A percentile compares a stretch with the other conserved stretches of the same genome.
Evolutionary conservation across 805 yeast species (phyloP).

Genomic region (Tetrapisispora pingtungensis): DNA sequence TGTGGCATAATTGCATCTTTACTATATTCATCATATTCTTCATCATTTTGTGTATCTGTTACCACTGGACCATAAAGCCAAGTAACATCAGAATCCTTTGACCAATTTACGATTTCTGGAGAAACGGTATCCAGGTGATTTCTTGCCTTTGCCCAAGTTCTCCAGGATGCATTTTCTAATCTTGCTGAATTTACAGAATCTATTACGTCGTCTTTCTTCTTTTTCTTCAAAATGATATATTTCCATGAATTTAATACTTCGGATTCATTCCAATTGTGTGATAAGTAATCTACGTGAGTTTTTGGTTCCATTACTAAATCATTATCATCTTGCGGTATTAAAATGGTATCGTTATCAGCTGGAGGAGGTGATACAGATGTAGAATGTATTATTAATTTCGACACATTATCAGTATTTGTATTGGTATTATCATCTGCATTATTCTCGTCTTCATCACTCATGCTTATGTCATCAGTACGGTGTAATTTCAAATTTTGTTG

Average conservation of each 20-base stretch:
- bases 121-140: slow-evolving; percentile 68
- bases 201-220: slow-evolving; percentile 27
- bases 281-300: slow-evolving; percentile 86
- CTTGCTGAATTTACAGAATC: slow-evolving; percentile 78
- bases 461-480: neutral
- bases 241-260: slow-evolving; percentile 96
- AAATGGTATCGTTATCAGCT: slow-evolving; percentile 20
- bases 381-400: slow-evolving; percentile 4
- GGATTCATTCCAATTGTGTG: slow-evolving; percentile 91
- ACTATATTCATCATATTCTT: neutral
- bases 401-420: slow-evolving; percentile 4
- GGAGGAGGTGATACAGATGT: slow-evolving; percentile 31
- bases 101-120: slow-evolving; percentile 92
- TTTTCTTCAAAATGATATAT: slow-evolving; percentile 72
- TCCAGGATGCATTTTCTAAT: slow-evolving; percentile 87
- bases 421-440: too few species aligned
- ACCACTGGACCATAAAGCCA: slow-evolving; percentile 90
- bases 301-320: slow-evolving; percentile 74
- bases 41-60: slow-evolving; percentile 8
- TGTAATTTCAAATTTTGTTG: neutral
- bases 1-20: neutral
- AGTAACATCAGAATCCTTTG: slow-evolving; percentile 91
- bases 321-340: slow-evolving; percentile 70
- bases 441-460: slow-evolving; percentile 1
- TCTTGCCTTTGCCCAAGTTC: slow-evolving; percentile 95